Evolutionary conservation across 495 filamentous ascomycete genomes (phyloP).

Genomic region (Aspergillus carlsbadensis): DNA sequence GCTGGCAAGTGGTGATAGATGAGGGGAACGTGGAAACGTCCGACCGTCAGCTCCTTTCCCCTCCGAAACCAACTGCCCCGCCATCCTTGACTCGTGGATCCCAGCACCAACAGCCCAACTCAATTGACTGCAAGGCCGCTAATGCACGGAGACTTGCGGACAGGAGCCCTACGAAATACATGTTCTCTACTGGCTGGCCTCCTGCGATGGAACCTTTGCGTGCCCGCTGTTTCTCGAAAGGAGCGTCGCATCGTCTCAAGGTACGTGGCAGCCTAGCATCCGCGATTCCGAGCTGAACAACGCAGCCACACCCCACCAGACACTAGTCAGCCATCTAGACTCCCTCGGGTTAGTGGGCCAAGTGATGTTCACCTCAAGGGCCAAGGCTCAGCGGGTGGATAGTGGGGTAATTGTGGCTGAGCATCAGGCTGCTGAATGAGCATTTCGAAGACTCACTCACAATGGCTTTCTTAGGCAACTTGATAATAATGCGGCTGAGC

Average conservation of each 20-base stretch:
- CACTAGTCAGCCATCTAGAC: constrained; percentile 1
- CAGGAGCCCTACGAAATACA: not conserved
- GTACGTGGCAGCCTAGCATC: constrained; percentile 6
- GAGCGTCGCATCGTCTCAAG: not conserved
- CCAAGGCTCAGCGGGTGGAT: not conserved
- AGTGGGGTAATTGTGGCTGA: constrained; percentile 9
- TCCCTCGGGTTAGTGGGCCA: not conserved
- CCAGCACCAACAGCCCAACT: not conserved
- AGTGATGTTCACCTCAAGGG: not conserved
- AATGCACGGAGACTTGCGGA: not conserved
- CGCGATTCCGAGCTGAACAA: constrained; percentile 4
- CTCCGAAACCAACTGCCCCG: constrained; percentile 2
- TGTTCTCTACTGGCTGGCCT: not conserved
- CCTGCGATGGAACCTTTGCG: not conserved
- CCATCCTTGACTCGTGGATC: constrained; percentile 4
- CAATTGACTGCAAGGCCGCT: not conserved
- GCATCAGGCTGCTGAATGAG: not conserved
- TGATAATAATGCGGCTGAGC: constrained; percentile 5
- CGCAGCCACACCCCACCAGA: constrained; percentile 11
- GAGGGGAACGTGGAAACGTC: not conserved
- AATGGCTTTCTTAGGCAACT: not conserved
- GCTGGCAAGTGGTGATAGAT: not conserved
- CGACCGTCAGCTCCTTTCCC: constrained; percentile 1
- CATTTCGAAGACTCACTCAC: not conserved
- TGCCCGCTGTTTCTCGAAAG: not conserved